Evolutionary conservation across 2,329 filamentous ascomycete genomes (phyloP), one percentile per base, ranked within the genome.

Genomic region (Aspergillus intermedius): DNA sequence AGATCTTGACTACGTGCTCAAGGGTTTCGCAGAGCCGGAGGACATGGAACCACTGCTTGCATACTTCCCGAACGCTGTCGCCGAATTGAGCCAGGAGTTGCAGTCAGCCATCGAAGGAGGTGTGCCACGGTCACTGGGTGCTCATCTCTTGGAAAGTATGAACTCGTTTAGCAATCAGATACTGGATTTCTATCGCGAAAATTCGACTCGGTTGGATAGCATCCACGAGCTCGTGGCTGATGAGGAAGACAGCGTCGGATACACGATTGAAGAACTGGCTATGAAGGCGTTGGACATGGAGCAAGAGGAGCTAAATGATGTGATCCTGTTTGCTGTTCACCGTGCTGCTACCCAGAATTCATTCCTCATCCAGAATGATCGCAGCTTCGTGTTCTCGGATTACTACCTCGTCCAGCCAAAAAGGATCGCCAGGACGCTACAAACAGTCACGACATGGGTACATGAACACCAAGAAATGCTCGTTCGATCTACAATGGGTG

Each of bases 381-480:
- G 57, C 15, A 62, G 57, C 19, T 64, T 64, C 15, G 51, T 67
- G 3, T 67, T 71, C 28, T 56, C 62, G 8, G 60, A 66, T 44
- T 64, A 50, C 58, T 79, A 60, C 71, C 74, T 63, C 65, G 56
- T 84, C 17, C 71, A 77, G 19, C 76, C 80, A 4, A 77, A 75
- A 49, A 63, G 71, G 21, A 72, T 80, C 35, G 71, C 77, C 2
- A 58, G 66, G 15, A 62, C 70, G 12, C 67, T 82, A 7, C 68
- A 77, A 35, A 68, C 69, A 17, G 80, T 83, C 4, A 69, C 72
- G 12, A 60, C 66, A 13, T 84, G 81, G 81, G 69, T 81, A 19
- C 74, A 79, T 44, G 72, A 83, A 46, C 68, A 76, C 46, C 65
- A 75, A 45, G 64, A 69, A 12, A 56, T 61, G 32, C 59, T 68